phyloP scores from a whole-genome alignment of 306 rosid species.

The Rubus parviflorus region DNA sequence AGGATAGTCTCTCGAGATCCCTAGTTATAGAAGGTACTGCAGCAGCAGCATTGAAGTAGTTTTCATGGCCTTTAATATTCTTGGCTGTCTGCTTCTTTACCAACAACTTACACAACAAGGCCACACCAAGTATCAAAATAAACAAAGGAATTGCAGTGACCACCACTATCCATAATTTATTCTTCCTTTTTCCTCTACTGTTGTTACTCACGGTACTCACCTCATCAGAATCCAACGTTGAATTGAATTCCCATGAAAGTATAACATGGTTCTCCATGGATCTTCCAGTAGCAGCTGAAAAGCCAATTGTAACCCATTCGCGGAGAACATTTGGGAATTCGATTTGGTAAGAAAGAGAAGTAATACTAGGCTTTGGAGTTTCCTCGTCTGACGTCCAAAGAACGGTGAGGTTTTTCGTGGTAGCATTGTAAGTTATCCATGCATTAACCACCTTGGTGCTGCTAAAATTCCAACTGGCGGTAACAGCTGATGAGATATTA shows the following conservation, averaged over 20 bases:
- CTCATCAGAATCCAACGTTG: neutral
- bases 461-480: neutral
- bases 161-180: neutral
- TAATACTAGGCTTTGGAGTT: no score
- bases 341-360: neutral
- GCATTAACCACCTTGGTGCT: constrained; percentile 2
- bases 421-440: constrained; percentile 13
- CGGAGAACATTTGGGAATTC: constrained; percentile 14
- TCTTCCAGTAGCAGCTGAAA: constrained; percentile 4
- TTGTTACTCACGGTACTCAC: no score
- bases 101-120: neutral
- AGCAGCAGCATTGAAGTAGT: neutral
- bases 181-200: neutral
- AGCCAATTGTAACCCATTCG: neutral
- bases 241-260: constrained; percentile 21
- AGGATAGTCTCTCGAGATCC: constrained; percentile 2
- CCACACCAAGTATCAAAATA: neutral
- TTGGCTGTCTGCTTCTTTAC: neutral
- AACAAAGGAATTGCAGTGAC: constrained; percentile 2
- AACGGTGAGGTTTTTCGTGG: neutral
- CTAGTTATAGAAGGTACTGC: neutral
- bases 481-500: neutral
- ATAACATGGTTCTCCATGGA: neutral
- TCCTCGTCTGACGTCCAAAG: neutral
- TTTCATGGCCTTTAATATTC: neutral